Evolutionary conservation across 2,329 filamentous ascomycete species (phyloP).

Genomic region (Lasiodiplodia citricola): DNA sequence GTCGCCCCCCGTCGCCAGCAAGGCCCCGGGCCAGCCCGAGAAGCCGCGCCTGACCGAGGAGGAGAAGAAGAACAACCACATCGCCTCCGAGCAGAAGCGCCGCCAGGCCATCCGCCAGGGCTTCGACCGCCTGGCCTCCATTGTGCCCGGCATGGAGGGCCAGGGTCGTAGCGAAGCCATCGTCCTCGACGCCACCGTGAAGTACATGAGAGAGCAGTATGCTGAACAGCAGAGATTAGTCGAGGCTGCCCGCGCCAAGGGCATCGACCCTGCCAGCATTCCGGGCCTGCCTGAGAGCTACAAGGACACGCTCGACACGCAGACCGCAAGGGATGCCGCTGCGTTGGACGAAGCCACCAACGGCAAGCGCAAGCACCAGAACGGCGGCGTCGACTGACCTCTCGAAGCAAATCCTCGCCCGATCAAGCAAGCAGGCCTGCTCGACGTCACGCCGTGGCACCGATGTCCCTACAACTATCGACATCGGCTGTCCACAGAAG

Average conservation of each 20-base stretch:
- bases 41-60: conserved; percentile 70
- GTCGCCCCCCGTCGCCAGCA: conserved; percentile 6
- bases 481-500: not conserved
- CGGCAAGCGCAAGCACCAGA: conserved; percentile 11
- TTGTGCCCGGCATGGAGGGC: conserved; percentile 82
- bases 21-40: conserved; percentile 41
- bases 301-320: conserved; percentile 21
- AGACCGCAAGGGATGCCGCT: conserved; percentile 22
- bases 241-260: conserved; percentile 24
- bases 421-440: not conserved
- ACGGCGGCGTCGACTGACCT: conserved; percentile 10
- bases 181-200: conserved; percentile 67
- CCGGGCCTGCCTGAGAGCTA: conserved; percentile 24
- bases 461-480: not conserved
- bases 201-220: conserved; percentile 50
- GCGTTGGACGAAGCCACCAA: conserved; percentile 11
- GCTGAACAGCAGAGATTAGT: conserved; percentile 43
- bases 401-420: not conserved
- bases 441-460: not conserved
- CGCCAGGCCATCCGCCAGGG: conserved; percentile 79
- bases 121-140: conserved; percentile 78
- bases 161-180: conserved; percentile 84
- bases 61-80: conserved; percentile 77
- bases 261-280: conserved; percentile 17
- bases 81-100: conserved; percentile 70